Evolutionary conservation across 768 basidiomycete species (phyloP).

Genomic region (Amanita molliuscula): DNA sequence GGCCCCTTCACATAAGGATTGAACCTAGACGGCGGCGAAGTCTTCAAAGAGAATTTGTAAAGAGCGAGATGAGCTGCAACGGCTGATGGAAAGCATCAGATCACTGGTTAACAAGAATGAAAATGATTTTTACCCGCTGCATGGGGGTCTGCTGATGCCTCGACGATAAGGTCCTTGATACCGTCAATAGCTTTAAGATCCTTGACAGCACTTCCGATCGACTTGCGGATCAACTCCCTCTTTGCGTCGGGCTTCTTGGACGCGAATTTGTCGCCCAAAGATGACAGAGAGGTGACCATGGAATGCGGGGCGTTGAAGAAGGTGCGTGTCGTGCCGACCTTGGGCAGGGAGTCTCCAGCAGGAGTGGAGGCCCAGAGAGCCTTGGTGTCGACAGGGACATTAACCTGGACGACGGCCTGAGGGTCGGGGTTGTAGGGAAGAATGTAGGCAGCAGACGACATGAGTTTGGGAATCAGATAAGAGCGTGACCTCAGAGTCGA

Average conservation of each 20-base stretch:
- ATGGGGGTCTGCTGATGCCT: slow-evolving; percentile 60
- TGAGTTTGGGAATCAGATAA: slow-evolving; percentile 7
- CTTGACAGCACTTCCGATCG: slow-evolving; percentile 67
- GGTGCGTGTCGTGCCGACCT: slow-evolving; percentile 51
- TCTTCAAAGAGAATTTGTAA: slow-evolving; percentile 75
- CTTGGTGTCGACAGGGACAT: slow-evolving; percentile 27
- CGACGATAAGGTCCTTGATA: slow-evolving; percentile 50
- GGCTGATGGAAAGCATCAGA: slow-evolving; percentile 28
- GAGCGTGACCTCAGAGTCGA: background rate
- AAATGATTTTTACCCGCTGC: slow-evolving; percentile 50
- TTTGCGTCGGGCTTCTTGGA: slow-evolving; percentile 33
- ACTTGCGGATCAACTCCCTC: slow-evolving; percentile 60
- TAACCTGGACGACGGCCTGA: slow-evolving; percentile 18
- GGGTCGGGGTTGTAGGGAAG: slow-evolving; percentile 41
- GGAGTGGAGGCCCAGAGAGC: slow-evolving; percentile 43
- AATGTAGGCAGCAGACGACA: slow-evolving; percentile 39
- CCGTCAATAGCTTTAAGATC: slow-evolving; percentile 53
- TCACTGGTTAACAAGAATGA: background rate
- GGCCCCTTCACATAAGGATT: slow-evolving; percentile 48
- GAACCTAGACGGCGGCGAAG: slow-evolving; percentile 53
- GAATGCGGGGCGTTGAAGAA: slow-evolving; percentile 47
- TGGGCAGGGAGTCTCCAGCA: slow-evolving; percentile 40
- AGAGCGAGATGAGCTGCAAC: slow-evolving; percentile 69
- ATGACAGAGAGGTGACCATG: slow-evolving; percentile 43
- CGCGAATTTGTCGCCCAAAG: slow-evolving; percentile 46